These are phyloP conservation scores for Kurtzmaniella cleridarum DNA, from an alignment of 805 yeast species.

Conservation along the genomic window DNA sequence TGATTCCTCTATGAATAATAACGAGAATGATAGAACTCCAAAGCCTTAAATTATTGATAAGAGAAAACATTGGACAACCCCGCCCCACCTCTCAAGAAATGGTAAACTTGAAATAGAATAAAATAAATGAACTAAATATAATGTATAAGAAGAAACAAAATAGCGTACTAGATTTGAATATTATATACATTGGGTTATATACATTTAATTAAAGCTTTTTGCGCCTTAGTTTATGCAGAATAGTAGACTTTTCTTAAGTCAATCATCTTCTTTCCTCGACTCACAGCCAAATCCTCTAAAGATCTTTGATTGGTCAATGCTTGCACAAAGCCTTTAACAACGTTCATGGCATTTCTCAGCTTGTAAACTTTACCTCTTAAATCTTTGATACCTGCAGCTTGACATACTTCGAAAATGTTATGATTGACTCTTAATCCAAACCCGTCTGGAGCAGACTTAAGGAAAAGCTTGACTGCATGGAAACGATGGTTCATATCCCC, in stretches of 20 bases:
- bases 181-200: too few relatives aligned
- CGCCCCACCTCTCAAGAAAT: too few relatives aligned
- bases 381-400: constrained; percentile 91
- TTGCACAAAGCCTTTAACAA: constrained; percentile 82
- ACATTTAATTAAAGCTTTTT: not conserved
- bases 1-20: too few relatives aligned
- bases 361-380: constrained; percentile 86
- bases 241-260: constrained; percentile 90
- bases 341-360: constrained; percentile 92
- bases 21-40: too few relatives aligned
- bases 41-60: too few relatives aligned
- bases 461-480: constrained; percentile 78
- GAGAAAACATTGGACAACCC: too few relatives aligned
- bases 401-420: constrained; percentile 83
- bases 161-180: too few relatives aligned
- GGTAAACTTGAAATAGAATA: too few relatives aligned
- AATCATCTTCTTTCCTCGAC: constrained; percentile 91
- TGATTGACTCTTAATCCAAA: constrained; percentile 91
- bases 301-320: constrained; percentile 78
- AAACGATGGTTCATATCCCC: constrained; percentile 78
- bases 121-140: too few relatives aligned
- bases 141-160: too few relatives aligned
- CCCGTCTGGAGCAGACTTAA: constrained; percentile 89
- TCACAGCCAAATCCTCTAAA: constrained; percentile 80
- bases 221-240: constrained; percentile 31